Evolutionary conservation across 495 filamentous ascomycete genomes (phyloP).

Genomic region (Aspergillus cavernicola): DNA sequence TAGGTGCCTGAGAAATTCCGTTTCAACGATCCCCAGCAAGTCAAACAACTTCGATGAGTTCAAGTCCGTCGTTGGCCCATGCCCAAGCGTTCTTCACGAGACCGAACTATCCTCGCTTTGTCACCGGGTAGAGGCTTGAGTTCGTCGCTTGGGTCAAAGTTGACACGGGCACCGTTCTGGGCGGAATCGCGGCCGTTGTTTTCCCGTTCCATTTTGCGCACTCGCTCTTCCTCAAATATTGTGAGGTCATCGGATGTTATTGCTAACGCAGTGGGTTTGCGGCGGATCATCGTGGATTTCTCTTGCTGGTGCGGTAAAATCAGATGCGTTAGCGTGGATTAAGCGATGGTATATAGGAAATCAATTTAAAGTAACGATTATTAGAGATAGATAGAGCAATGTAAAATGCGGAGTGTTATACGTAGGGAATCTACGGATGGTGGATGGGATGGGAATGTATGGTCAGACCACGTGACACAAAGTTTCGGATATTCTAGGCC

Average conservation of each 20-base stretch:
- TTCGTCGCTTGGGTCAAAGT: constrained; percentile 56
- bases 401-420: not conserved
- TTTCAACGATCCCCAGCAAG: too few relatives aligned
- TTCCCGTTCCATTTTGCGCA: constrained; percentile 29
- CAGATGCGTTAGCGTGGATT: not conserved
- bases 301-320: not conserved
- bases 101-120: constrained; percentile 47
- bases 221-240: constrained; percentile 63
- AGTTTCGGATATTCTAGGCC: not conserved
- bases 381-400: not conserved
- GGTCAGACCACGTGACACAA: constrained; percentile 7
- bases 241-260: constrained; percentile 76
- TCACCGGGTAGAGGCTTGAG: constrained; percentile 53
- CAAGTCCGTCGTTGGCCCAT: constrained; percentile 20
- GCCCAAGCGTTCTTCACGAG: constrained; percentile 49
- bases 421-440: not conserved
- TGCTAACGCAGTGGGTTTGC: constrained; percentile 71
- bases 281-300: constrained; percentile 65
- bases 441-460: not conserved
- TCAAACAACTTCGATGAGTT: not conserved
- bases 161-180: constrained; percentile 19
- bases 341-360: not conserved
- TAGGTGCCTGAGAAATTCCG: too few relatives aligned
- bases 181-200: constrained; percentile 21
- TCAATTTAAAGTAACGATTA: not conserved